Conservation (phyloP, 805 yeast species). For the Pichia scutulata region DNA sequence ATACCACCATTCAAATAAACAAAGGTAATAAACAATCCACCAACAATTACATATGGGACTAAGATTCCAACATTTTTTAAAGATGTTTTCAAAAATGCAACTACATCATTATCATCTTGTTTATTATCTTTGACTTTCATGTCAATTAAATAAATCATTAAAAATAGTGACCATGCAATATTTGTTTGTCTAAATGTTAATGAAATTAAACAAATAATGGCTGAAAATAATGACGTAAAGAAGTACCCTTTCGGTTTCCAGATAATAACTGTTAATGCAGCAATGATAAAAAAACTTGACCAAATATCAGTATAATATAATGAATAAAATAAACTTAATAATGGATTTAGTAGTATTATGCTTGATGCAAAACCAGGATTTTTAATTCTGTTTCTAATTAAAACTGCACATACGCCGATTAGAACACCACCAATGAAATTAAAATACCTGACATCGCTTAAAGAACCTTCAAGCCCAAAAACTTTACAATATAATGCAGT, state of each 20-base stretch:
- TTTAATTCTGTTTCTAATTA: slow-evolving; percentile 10
- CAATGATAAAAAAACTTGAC: slow-evolving; percentile 66
- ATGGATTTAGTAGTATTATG: slow-evolving; percentile 51
- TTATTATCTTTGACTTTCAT: slow-evolving; percentile 34
- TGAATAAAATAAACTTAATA: slow-evolving; percentile 63
- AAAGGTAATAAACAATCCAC: slow-evolving; percentile 47
- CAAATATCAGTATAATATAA: slow-evolving; percentile 91
- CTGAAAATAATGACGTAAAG: slow-evolving; percentile 33
- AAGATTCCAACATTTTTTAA: slow-evolving; percentile 25
- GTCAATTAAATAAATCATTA: slow-evolving; percentile 49
- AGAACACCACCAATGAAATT: slow-evolving; percentile 62
- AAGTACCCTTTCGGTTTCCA: slow-evolving; percentile 16
- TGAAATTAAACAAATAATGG: slow-evolving; percentile 52
- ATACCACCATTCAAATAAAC: slow-evolving; percentile 69
- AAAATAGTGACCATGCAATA: slow-evolving; percentile 72
- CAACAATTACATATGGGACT: slow-evolving; percentile 48
- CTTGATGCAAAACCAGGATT: slow-evolving; percentile 15
- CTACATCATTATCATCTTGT: slow-evolving; percentile 20
- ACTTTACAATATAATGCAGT: slow-evolving; percentile 34
- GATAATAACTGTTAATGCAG: slow-evolving; percentile 43
- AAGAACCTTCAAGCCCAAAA: slow-evolving; percentile 23
- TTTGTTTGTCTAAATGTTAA: slow-evolving; percentile 85
- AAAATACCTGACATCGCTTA: slow-evolving; percentile 41
- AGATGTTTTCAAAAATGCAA: slow-evolving; percentile 24
- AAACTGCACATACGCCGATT: slow-evolving; percentile 23